Evolutionary conservation across 305 asterid species (phyloP).

Genomic region (Galium porrigens): DNA sequence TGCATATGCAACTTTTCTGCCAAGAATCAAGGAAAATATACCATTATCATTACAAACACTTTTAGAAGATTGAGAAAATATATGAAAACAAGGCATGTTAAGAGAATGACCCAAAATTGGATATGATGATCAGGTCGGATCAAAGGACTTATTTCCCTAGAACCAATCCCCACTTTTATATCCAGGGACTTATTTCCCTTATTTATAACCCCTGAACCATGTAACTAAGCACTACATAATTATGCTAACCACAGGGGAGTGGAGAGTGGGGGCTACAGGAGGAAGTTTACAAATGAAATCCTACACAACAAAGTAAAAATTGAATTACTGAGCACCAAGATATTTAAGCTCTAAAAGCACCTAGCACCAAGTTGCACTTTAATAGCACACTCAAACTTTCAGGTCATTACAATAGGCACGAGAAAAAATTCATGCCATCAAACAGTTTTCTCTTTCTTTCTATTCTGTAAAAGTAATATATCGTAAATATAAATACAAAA

Average conservation of each 20-base stretch:
- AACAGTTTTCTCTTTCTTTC: neutral
- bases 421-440: neutral
- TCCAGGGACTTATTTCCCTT: neutral
- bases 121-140: neutral
- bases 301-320: neutral
- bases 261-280: neutral
- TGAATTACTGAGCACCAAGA: neutral
- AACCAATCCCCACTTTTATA: neutral
- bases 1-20: neutral
- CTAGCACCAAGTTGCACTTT: neutral
- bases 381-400: neutral
- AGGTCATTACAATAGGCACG: neutral
- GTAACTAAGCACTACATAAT: neutral
- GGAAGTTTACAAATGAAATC: neutral
- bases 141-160: neutral
- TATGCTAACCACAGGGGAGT: neutral
- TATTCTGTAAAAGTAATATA: neutral
- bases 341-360: neutral
- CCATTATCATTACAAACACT: neutral
- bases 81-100: neutral
- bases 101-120: neutral
- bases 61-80: neutral
- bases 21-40: neutral
- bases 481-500: neutral
- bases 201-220: neutral